These are phyloP conservation scores for Scedosporium boydii DNA, from an alignment of 2,329 filamentous ascomycete genomes.

Conservation along the genomic window DNA sequence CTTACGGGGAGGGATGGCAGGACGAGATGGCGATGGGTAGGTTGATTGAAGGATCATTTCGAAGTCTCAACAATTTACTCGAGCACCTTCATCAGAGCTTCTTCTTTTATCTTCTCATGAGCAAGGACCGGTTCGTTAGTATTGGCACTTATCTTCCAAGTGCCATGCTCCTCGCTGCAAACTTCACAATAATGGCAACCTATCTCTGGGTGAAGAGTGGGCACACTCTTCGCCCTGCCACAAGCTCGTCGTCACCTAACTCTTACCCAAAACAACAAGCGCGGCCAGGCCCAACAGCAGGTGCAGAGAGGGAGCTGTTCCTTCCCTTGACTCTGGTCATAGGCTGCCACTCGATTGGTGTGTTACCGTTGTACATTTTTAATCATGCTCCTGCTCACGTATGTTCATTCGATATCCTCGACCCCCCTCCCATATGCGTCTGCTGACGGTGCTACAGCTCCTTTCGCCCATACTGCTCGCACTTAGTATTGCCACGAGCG, in stretches of 20 bases:
- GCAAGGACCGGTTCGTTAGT: conserved; percentile 86
- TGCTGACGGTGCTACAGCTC: conserved; percentile 30
- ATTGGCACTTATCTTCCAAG: conserved; percentile 96
- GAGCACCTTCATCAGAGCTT: conserved; percentile 98
- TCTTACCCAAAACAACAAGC: neutral
- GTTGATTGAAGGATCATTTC: conserved; percentile 80
- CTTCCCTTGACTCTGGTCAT: conserved; percentile 66
- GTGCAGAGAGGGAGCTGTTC: conserved; percentile 56
- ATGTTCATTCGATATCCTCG: conserved; percentile 20
- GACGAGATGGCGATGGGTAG: conserved; percentile 95
- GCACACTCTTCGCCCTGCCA: conserved; percentile 18
- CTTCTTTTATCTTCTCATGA: conserved; percentile 96
- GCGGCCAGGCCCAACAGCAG: conserved; percentile 10
- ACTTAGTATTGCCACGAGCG: conserved; percentile 45
- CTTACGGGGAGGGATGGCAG: conserved; percentile 86
- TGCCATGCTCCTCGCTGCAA: conserved; percentile 92
- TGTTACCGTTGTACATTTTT: conserved; percentile 78
- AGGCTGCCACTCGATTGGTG: conserved; percentile 63
- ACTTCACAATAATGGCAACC: conserved; percentile 93
- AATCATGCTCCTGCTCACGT: conserved; percentile 62
- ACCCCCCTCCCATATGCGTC: neutral
- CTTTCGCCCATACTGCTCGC: conserved; percentile 48
- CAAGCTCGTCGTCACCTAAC: neutral
- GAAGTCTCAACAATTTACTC: conserved; percentile 90
- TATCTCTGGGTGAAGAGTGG: conserved; percentile 90